A percentile compares a stretch with the other conserved stretches of the same genome.
phyloP scores from a whole-genome alignment of 371 early-diverging fungal species.

The Mortierella sp. region DNA sequence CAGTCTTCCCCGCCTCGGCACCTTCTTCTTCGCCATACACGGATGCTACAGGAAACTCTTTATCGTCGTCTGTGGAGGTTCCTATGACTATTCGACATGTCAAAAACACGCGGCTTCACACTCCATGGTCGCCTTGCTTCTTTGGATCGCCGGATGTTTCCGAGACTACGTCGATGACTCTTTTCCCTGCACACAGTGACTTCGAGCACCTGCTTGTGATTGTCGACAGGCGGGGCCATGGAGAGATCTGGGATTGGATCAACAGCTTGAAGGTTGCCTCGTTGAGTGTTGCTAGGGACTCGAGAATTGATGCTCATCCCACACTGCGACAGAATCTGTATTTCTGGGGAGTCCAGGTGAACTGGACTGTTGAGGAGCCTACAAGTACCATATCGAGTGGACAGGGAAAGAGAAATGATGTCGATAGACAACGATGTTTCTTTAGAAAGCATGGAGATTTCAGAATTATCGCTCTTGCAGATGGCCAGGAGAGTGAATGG shows the following conservation, averaged over 20 bases:
- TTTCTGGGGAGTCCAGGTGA: slow-evolving; percentile 46
- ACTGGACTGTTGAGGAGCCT: slow-evolving; percentile 29
- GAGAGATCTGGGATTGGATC: slow-evolving; percentile 48
- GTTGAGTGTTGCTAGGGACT: not conserved
- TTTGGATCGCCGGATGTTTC: not conserved
- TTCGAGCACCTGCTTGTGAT: slow-evolving; percentile 32
- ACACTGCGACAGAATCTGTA: slow-evolving; percentile 17
- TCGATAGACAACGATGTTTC: not conserved
- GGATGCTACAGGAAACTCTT: not conserved
- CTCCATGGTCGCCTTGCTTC: not conserved
- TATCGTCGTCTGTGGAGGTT: not conserved
- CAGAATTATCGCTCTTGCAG: slow-evolving; percentile 32
- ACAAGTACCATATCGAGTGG: not conserved
- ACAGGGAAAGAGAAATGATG: not conserved
- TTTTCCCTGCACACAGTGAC: slow-evolving; percentile 32
- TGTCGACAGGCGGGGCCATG: slow-evolving; percentile 17
- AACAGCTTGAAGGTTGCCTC: not conserved
- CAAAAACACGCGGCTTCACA: not conserved
- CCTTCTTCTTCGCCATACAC: not conserved
- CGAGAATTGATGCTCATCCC: not conserved
- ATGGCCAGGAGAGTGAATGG: slow-evolving; percentile 35
- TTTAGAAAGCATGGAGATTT: slow-evolving; percentile 17
- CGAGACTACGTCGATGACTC: slow-evolving; percentile 30
- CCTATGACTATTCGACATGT: slow-evolving; percentile 6
- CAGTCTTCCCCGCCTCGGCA: slow-evolving; percentile 14